phyloP scores from a whole-genome alignment of 495 filamentous ascomycete genomes.

The Penicillium ucsense region DNA sequence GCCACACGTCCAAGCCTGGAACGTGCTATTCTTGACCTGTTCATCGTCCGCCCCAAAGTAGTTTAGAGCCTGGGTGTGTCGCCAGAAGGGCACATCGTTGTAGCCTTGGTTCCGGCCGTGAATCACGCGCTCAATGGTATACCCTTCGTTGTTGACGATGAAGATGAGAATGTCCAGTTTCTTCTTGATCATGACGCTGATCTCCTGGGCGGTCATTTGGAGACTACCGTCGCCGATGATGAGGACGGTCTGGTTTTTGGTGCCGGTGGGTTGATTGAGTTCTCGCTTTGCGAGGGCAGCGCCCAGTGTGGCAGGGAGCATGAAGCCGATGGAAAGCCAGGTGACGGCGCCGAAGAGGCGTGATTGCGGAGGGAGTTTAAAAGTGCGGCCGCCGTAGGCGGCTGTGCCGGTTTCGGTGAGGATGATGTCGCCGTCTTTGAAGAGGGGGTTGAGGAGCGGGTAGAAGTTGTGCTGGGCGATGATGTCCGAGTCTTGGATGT shows the following conservation, averaged over 20 bases:
- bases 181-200: conserved; percentile 65
- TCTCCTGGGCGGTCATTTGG: conserved; percentile 69
- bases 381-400: conserved; percentile 20
- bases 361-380: conserved; percentile 19
- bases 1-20: conserved; percentile 23
- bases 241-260: conserved; percentile 41
- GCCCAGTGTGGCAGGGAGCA: conserved; percentile 39
- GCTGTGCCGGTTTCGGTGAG: conserved; percentile 35
- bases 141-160: conserved; percentile 68
- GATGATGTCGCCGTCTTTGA: conserved; percentile 28
- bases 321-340: conserved; percentile 39
- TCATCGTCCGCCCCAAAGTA: conserved; percentile 35
- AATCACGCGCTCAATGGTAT: conserved; percentile 66
- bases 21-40: conserved; percentile 15
- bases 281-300: conserved; percentile 38
- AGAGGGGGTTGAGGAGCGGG: conserved; percentile 16
- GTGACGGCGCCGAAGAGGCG: conserved; percentile 26
- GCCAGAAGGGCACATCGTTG: conserved; percentile 63
- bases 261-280: conserved; percentile 9
- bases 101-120: conserved; percentile 65
- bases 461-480: conserved; percentile 27
- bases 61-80: conserved; percentile 37
- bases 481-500: conserved; percentile 8
- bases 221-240: conserved; percentile 79
- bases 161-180: conserved; percentile 62